Evolutionary conservation across 1,284 basidiomycete species (phyloP).

Genomic region (Rhizoctonia solani): DNA sequence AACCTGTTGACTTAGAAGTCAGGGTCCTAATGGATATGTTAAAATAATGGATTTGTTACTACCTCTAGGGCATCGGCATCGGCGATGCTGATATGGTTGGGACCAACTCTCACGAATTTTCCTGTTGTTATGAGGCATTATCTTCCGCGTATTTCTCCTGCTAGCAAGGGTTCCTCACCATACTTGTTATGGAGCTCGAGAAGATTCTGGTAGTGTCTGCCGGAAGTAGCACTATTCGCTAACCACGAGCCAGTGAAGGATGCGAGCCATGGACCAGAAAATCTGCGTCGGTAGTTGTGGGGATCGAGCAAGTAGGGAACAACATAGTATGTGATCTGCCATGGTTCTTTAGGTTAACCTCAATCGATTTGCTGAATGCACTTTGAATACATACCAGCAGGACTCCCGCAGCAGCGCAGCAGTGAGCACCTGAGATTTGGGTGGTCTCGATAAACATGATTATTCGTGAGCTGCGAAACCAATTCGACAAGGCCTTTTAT

Average conservation of each 20-base stretch:
- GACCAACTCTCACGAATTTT: slow-evolving; percentile 78
- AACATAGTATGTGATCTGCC: slow-evolving; percentile 48
- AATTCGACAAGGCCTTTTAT: no score
- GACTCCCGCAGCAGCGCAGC: background rate
- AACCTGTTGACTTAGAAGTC: background rate
- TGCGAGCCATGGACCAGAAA: slow-evolving; percentile 76
- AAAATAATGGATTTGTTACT: background rate
- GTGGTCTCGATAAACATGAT: no score
- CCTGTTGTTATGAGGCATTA: background rate
- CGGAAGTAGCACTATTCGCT: slow-evolving; percentile 62
- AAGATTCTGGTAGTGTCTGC: slow-evolving; percentile 73
- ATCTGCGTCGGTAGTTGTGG: slow-evolving; percentile 62
- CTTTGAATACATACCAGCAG: background rate
- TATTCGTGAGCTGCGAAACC: no score
- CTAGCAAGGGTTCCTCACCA: slow-evolving; percentile 47
- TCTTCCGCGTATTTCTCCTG: no score
- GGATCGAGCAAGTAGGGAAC: slow-evolving; percentile 63
- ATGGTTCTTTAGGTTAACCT: background rate
- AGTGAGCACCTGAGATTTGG: no score
- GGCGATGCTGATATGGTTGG: slow-evolving; percentile 85
- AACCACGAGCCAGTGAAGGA: slow-evolving; percentile 81
- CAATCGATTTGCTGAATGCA: background rate
- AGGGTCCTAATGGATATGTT: background rate
- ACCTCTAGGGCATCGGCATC: slow-evolving; percentile 72
- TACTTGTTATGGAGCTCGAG: slow-evolving; percentile 75